phyloP scores from a whole-genome alignment of 2,329 filamentous ascomycete species.

The Nemania diffusa region DNA sequence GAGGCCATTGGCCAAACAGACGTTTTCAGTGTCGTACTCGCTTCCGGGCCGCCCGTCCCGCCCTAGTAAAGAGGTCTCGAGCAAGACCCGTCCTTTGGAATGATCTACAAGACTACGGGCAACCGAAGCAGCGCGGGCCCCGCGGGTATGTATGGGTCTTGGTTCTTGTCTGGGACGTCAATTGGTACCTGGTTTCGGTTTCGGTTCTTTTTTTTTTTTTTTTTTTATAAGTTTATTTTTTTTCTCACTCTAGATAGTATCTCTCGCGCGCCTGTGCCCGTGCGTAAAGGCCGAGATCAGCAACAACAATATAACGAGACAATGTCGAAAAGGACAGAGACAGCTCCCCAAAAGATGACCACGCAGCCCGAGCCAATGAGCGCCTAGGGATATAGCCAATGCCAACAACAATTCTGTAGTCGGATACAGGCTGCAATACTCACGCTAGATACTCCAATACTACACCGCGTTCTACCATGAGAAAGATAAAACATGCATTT shows the following conservation, averaged over 20 bases:
- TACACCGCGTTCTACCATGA: background rate
- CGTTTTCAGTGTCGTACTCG: conserved; percentile 35
- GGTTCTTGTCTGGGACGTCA: conserved; percentile 12
- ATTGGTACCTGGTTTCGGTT: conserved; percentile 26
- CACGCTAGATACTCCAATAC: conserved; percentile 7
- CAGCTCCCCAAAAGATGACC: background rate
- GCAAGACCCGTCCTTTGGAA: conserved; percentile 24
- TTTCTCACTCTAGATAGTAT: background rate
- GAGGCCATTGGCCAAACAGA: conserved; percentile 29
- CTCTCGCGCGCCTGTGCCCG: background rate
- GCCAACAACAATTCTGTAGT: background rate
- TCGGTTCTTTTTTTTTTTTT: background rate
- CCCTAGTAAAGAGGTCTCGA: conserved; percentile 27
- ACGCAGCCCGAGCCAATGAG: conserved; percentile 7
- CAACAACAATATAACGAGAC: background rate
- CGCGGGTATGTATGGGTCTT: conserved; percentile 35
- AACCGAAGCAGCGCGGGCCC: conserved; percentile 24
- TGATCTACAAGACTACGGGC: conserved; percentile 32
- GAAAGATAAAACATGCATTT: conserved; percentile 17
- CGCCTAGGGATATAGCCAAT: background rate
- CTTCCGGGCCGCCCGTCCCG: conserved; percentile 38
- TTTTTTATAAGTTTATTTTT: too few species aligned
- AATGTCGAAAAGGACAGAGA: background rate
- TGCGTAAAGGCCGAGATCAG: conserved; percentile 8
- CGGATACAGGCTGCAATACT: conserved; percentile 1